Base-by-base conservation (phyloP, 805 yeast genomes). In the Wickerhamiella bombiphila region DNA sequence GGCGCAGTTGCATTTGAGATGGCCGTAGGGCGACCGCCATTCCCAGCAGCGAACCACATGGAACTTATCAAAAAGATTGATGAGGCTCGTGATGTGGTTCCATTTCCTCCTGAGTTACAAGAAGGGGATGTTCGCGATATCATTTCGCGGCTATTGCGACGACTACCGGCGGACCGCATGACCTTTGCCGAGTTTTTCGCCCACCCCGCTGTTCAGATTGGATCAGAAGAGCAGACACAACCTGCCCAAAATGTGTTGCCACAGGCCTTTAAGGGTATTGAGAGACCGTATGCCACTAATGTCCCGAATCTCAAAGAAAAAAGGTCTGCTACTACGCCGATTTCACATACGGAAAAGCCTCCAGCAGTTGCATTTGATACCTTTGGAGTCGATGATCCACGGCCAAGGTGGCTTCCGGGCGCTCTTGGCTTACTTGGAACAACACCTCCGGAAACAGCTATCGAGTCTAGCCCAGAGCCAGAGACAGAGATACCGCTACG, bases 21-120 rank as follows among this genome's bases (percentile, higher is more conserved):
- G 95, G 70, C 81, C 9, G 85, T 81, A 22, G 97, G 97, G n/a
- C 79, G 72, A 57, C 95, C 98, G 1, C 98, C 98, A 0, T 91
- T 86, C 57, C 74, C 80, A 46, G 97, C 98, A 3, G 74, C 80
- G 3, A 91, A 91, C 54, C 97, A 88, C 56, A 75, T 91, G 44
- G 96, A 88, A 54, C 67, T 91, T 39, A 69, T 81, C 52, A 76
- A 80, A 57, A 81, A 77, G 52, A 91, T 91, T 48, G 93, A 86
- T 54, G 74, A 71, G 50, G 70, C 82, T 1, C 76, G 79, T 44
- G 94, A 86, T 58, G 65, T 64, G 36, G 83, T 91, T 31, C 62
- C 68, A 21, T 86, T 88, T 54, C 94, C 96, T 3, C 16, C 22
- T n/a, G 60, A 70, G 1, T 66, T 70, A 29, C n/a, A n/a, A n/a